Evolutionary conservation across 768 basidiomycete species (phyloP).

Genomic region (Myochromella boudieri): DNA sequence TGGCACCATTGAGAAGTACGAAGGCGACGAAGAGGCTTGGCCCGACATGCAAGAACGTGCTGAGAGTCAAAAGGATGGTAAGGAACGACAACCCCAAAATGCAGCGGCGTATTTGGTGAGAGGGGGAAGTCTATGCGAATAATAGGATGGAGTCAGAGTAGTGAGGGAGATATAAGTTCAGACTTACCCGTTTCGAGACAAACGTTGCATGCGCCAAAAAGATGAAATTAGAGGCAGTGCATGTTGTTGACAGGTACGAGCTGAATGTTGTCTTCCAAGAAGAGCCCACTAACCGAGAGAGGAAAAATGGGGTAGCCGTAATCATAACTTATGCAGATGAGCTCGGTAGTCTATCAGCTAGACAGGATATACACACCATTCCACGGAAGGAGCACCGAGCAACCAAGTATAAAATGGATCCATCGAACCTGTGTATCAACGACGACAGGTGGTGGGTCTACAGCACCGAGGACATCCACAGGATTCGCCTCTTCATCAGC

Average conservation of each 20-base stretch:
- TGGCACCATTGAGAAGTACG: slow-evolving; percentile 57
- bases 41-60: slow-evolving; percentile 57
- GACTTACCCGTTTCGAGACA: slow-evolving; percentile 65
- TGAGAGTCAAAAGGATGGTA: slow-evolving; percentile 59
- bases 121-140: slow-evolving; percentile 52
- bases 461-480: slow-evolving; percentile 18
- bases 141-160: too few species aligned
- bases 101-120: slow-evolving; percentile 53
- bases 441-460: slow-evolving; percentile 27
- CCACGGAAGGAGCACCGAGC: slow-evolving; percentile 83
- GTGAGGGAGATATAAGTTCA: too few species aligned
- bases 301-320: slow-evolving; percentile 81
- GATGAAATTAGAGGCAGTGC: slow-evolving; percentile 63
- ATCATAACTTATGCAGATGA: slow-evolving; percentile 65
- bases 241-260: slow-evolving; percentile 64
- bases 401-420: slow-evolving; percentile 60
- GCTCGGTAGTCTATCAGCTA: not conserved
- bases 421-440: slow-evolving; percentile 49
- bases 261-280: slow-evolving; percentile 56
- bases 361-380: slow-evolving; percentile 58
- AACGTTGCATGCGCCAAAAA: slow-evolving; percentile 75
- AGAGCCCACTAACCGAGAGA: slow-evolving; percentile 65
- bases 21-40: slow-evolving; percentile 64
- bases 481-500: slow-evolving; percentile 24
- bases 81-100: slow-evolving; percentile 53